phyloP scores from a whole-genome alignment of 2,329 filamentous ascomycete species.

The Colletotrichum tofieldiae region DNA sequence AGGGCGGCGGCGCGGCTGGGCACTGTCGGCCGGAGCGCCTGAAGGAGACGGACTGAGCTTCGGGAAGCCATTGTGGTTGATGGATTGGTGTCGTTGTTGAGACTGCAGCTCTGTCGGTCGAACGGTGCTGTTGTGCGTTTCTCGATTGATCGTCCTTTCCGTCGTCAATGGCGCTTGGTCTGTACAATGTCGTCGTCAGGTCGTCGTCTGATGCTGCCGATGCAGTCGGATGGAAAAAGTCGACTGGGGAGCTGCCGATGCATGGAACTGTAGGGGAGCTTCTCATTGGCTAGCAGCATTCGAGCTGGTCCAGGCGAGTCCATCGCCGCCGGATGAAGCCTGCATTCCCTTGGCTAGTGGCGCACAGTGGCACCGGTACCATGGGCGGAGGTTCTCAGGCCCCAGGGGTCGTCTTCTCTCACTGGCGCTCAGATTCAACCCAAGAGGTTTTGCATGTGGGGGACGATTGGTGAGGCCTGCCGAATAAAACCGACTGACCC shows the following conservation, averaged over 20 bases:
- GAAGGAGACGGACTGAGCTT: slow-evolving; percentile 46
- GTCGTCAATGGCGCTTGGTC: neutral
- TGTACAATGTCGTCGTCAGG: neutral
- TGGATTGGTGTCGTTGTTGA: neutral
- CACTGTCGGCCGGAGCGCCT: slow-evolving; percentile 45
- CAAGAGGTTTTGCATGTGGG: neutral
- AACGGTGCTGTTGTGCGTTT: slow-evolving; percentile 11
- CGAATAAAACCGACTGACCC: no score
- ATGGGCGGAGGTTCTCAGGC: neutral
- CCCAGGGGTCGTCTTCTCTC: neutral
- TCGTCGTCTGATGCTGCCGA: neutral
- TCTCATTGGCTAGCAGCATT: slow-evolving; percentile 38
- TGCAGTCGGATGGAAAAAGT: neutral
- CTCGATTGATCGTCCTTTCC: neutral
- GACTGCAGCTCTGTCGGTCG: neutral
- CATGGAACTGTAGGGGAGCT: slow-evolving; percentile 20
- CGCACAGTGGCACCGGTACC: slow-evolving; percentile 9
- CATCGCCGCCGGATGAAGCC: neutral
- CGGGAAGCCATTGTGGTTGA: slow-evolving; percentile 47
- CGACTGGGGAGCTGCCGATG: slow-evolving; percentile 9
- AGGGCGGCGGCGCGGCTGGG: slow-evolving; percentile 35
- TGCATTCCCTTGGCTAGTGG: neutral
- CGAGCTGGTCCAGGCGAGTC: slow-evolving; percentile 1
- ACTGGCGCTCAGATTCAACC: neutral
- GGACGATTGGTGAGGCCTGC: neutral